Base-by-base conservation (phyloP, 805 yeast species). In the Saccharomycopsis fermentans region DNA sequence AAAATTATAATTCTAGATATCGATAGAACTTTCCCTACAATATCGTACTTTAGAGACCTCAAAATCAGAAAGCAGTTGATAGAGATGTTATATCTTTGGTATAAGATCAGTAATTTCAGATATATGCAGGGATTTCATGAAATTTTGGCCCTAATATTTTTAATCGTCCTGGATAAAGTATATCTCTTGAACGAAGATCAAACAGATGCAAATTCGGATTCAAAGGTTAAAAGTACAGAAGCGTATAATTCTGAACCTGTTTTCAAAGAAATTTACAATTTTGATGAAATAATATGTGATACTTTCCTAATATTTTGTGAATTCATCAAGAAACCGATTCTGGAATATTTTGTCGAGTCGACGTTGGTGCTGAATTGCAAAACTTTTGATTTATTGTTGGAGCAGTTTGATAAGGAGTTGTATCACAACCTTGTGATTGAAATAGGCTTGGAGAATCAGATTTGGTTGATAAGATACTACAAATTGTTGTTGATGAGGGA, bases 51-150 rank as follows among this genome's bases (percentile, higher is more conserved):
- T 39, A 51, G 57, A 47, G 58, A 55, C 37, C 2, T 47, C 3
- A 26, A 57, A 32, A 52, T 57, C 9, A 59, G 54, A 17, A 62
- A 62, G 43, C 48, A 48, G 27, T 39, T 62, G n/a, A 58, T 62
- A 1, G 34, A 29, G 26, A 29, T 62, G n/a, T 43, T 62, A 14
- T 62, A 51, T 53, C 43, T 59, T 14, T 62, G 64, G 64, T 62
- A 59, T 52, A 62, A 62, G 54, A 50, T 58, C 48, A 62, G 55
- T 16, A 59, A 59, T 47, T 48, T 62, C 50, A 63, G 64, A 0
- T 76, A 76, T 55, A 77, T 78, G 62, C 83, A 79, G 64, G 83
- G 83, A 0, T 71, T 75, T 58, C 83, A 79, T 66, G 83, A 79
- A 64, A 73, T 79, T 19, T 65, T 77, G 61, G 81, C 82, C 4